A percentile compares a stretch with the other conserved stretches of the same genome.
Conservation (phyloP, 164 flowering plant species). For the Chimonanthus salicifolius region DNA sequence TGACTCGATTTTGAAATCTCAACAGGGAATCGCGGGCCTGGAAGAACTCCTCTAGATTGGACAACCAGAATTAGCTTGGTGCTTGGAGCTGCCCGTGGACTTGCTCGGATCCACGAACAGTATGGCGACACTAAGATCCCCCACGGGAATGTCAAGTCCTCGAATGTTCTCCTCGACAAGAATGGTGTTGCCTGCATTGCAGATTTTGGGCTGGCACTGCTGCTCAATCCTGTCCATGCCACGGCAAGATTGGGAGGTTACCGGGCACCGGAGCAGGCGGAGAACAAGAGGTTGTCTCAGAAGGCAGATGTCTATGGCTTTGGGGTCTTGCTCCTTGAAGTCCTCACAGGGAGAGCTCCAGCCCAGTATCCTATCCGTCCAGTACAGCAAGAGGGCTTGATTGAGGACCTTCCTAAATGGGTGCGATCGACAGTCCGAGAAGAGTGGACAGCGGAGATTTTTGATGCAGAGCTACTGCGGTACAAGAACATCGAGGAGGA, state of each 20-base stretch:
- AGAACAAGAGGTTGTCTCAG: slow-evolving; percentile 62
- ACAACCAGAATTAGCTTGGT: slow-evolving; percentile 84
- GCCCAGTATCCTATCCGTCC: slow-evolving; percentile 41
- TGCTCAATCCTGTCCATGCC: slow-evolving; percentile 73
- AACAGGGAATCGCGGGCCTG: slow-evolving; percentile 80
- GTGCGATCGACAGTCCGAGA: slow-evolving; percentile 85
- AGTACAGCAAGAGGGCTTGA: slow-evolving; percentile 30
- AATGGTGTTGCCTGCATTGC: slow-evolving; percentile 83
- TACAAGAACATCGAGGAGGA: slow-evolving; percentile 95
- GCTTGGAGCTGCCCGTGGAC: slow-evolving; percentile 85
- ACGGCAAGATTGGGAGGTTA: slow-evolving; percentile 83
- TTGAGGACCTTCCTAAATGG: slow-evolving; percentile 77
- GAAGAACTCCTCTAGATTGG: slow-evolving; percentile 95
- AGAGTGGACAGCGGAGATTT: slow-evolving; percentile 96
- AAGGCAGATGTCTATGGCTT: slow-evolving; percentile 85
- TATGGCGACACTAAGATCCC: slow-evolving; percentile 59
- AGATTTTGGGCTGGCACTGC: slow-evolving; percentile 80
- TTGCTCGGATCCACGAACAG: slow-evolving; percentile 68
- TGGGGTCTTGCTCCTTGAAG: slow-evolving; percentile 77
- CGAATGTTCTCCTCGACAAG: slow-evolving; percentile 82
- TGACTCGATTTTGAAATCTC: not conserved
- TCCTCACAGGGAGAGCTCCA: slow-evolving; percentile 83
- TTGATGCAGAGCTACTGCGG: slow-evolving; percentile 83
- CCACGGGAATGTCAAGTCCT: slow-evolving; percentile 88
- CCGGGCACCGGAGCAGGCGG: slow-evolving; percentile 84